These are phyloP conservation scores for Cladosporium cucumerinum DNA, from an alignment of 2,329 filamentous ascomycete species.

Conservation along the genomic window DNA sequence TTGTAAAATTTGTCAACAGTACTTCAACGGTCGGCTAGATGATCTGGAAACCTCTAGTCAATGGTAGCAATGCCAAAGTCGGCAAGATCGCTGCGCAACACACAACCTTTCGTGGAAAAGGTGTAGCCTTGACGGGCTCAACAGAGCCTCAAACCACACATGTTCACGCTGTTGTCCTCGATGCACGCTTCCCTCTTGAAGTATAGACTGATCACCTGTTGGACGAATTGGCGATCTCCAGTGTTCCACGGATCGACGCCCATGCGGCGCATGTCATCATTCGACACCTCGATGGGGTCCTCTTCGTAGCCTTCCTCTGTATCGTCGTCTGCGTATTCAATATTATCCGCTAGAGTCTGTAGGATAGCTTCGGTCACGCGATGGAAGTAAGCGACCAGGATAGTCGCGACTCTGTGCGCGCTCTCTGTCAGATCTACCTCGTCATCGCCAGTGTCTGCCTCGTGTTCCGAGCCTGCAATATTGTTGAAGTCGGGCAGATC, in stretches of 20 bases:
- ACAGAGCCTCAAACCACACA: conserved; percentile 49
- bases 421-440: conserved; percentile 14
- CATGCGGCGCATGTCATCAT: conserved; percentile 65
- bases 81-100: background rate
- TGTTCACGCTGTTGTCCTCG: conserved; percentile 69
- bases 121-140: conserved; percentile 7
- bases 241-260: conserved; percentile 76
- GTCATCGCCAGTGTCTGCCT: conserved; percentile 14
- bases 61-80: background rate
- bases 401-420: conserved; percentile 54
- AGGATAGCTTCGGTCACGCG: conserved; percentile 67
- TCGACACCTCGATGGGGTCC: conserved; percentile 49
- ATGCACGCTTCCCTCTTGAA: conserved; percentile 65
- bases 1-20: background rate
- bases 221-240: conserved; percentile 65
- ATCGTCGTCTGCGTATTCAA: conserved; percentile 47
- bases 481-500: conserved; percentile 36
- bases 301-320: conserved; percentile 40
- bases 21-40: too few relatives aligned
- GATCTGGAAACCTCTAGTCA: too few relatives aligned
- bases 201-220: conserved; percentile 60
- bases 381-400: conserved; percentile 78
- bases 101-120: background rate
- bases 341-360: conserved; percentile 58
- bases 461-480: background rate